phyloP scores from a whole-genome alignment of 2,329 filamentous ascomycete genomes.

The Achaetomium macrosporum region DNA sequence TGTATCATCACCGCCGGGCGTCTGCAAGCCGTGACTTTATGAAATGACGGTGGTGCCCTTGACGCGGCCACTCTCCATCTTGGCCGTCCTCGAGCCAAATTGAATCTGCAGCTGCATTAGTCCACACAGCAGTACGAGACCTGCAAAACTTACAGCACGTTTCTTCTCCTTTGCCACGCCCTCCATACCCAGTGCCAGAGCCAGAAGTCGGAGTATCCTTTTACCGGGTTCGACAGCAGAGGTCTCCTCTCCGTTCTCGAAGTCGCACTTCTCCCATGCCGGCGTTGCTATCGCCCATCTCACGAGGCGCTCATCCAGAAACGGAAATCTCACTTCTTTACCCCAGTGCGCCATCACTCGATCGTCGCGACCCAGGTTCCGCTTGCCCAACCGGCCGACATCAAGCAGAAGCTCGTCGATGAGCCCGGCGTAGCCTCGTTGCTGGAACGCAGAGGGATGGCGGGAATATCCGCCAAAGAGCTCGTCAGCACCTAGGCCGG shows the following conservation, averaged over 20 bases:
- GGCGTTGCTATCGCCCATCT: conserved; percentile 68
- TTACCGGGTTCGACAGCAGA: conserved; percentile 68
- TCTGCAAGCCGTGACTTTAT: neutral
- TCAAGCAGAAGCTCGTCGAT: conserved; percentile 81
- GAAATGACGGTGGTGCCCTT: conserved; percentile 62
- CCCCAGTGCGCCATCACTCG: conserved; percentile 85
- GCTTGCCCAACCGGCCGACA: conserved; percentile 75
- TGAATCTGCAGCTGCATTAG: conserved; percentile 53
- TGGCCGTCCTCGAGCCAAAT: conserved; percentile 75
- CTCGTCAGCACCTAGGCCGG: conserved; percentile 91
- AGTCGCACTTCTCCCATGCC: conserved; percentile 84
- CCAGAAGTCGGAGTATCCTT: conserved; percentile 70
- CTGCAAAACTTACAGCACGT: conserved; percentile 59
- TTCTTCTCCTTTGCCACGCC: conserved; percentile 83
- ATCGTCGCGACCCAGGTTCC: conserved; percentile 94
- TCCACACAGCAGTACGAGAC: neutral
- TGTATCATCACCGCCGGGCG: conserved; percentile 57
- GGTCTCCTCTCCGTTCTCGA: conserved; percentile 44
- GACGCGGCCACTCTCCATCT: conserved; percentile 66
- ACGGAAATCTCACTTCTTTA: conserved; percentile 84
- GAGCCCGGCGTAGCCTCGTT: conserved; percentile 63
- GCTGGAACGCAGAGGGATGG: conserved; percentile 69
- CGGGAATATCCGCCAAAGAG: conserved; percentile 90
- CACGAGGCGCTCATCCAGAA: conserved; percentile 81
- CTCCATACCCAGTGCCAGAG: conserved; percentile 65